phyloP scores from a whole-genome alignment of 176 grass and related monocot genomes.

The Carex pumila region DNA sequence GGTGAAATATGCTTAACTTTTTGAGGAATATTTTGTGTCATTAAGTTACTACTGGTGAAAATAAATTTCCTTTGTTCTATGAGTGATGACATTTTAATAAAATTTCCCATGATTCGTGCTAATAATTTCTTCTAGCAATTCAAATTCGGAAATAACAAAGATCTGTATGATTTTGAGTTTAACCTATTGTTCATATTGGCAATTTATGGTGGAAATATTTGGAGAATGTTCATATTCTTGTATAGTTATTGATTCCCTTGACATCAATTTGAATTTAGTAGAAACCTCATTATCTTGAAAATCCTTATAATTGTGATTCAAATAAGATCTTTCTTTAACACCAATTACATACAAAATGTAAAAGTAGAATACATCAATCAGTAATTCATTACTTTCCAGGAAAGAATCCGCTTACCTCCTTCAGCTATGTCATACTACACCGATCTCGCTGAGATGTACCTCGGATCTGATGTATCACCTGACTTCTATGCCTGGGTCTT shows the following conservation, averaged over 20 bases:
- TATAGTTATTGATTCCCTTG: not conserved
- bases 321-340: not conserved
- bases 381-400: constrained; percentile 11
- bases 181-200: not conserved
- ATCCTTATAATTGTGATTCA: not conserved
- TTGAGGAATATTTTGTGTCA: not conserved
- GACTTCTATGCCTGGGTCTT: constrained; percentile 99
- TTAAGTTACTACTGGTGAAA: not conserved
- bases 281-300: not conserved
- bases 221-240: not conserved
- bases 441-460: constrained; percentile 95
- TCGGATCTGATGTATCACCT: constrained; percentile 76
- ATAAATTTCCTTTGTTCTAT: not conserved
- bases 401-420: constrained; percentile 74
- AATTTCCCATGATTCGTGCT: not conserved
- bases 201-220: not conserved
- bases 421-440: constrained; percentile 62
- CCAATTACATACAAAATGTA: not conserved
- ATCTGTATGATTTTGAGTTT: not conserved
- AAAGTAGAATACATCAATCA: not conserved
- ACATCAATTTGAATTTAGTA: not conserved
- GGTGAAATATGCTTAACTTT: not conserved
- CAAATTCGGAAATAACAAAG: not conserved
- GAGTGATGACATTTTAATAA: not conserved
- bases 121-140: not conserved